These are phyloP conservation scores for Leucocoprinus birnbaumii DNA, from an alignment of 768 basidiomycete genomes.

Conservation along the genomic window DNA sequence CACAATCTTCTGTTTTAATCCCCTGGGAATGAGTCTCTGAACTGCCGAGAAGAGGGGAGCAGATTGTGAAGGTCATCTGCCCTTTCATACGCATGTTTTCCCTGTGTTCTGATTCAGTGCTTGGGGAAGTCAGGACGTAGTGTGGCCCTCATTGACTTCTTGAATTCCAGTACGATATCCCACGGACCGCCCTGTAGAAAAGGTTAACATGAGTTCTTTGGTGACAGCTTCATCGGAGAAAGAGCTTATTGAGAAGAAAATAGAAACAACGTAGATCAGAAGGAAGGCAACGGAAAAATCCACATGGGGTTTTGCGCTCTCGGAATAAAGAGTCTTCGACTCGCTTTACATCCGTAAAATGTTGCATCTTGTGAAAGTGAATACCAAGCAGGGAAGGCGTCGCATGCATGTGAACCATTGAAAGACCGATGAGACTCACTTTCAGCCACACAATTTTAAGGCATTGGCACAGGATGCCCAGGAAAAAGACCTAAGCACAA, in stretches of 20 bases:
- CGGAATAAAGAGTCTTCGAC: conserved; percentile 20
- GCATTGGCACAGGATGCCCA: conserved; percentile 8
- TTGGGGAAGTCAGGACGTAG: background rate
- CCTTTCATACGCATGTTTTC: too few relatives aligned
- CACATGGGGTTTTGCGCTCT: conserved; percentile 41
- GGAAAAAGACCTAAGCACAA: conserved; percentile 7
- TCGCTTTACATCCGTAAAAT: conserved; percentile 25
- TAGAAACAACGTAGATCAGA: conserved; percentile 31
- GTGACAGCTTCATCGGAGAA: background rate
- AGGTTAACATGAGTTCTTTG: background rate
- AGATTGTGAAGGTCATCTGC: background rate
- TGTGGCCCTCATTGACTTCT: background rate
- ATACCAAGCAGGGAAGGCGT: conserved; percentile 4
- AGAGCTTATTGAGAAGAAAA: background rate
- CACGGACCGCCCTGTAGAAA: background rate
- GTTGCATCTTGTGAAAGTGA: conserved; percentile 20
- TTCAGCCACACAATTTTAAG: background rate
- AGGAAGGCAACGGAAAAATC: conserved; percentile 68
- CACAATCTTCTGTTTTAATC: too few relatives aligned
- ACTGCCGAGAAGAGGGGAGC: too few relatives aligned
- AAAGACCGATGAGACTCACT: background rate
- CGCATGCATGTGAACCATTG: conserved; percentile 7
- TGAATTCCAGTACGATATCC: background rate
- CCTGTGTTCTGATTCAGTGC: background rate
- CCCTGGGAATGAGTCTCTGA: too few relatives aligned